Evolutionary conservation across 345 rosid genomes (phyloP), one percentile per base, ranked within the genome.

Genomic region (Hibiscus trionum): DNA sequence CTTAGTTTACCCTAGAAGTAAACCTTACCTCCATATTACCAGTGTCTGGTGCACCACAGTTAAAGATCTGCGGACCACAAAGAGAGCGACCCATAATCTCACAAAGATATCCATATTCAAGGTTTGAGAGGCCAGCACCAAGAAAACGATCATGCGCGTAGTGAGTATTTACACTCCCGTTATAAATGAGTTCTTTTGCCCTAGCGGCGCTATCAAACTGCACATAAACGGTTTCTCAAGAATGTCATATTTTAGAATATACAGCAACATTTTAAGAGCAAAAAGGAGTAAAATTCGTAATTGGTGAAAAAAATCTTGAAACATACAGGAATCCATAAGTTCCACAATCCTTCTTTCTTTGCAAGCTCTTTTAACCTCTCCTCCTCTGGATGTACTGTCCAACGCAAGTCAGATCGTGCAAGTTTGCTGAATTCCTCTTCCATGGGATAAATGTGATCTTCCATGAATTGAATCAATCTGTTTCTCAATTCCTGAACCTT

Each of bases 21-120:
- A 56, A 52, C 35, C 49, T 70, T 87, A 92, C 99, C 99, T 95
- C 99, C 99, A 92, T 95, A 84, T 95, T 95, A 80, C 99, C 99
- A 29, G 99, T 95, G 84, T 95, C 99, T 11, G 99, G 99, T 49
- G 99, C 97, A 75, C 96, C 86, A 55, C 99, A 95, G 78, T 95
- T 95, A 75, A 95, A 95, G 73, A 95, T 80, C 82, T 95, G 99
- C 0, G 99, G 99, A 66, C 93, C 99, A 96, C 96, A 95, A 80
- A 87, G 66, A 2, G 97, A 95, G 69, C 89, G 92, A 78, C 99
- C 99, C 93, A 92, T 90, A 76, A 95, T 90, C 87, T 92, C 99
- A 82, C 99, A 95, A 65, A 95, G 94, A 84, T 88, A 87, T 62
- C 97, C 99, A 74, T 95, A 92, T 82, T 95, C 97, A 70, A 88